These are phyloP conservation scores for Zalaria obscura DNA, from an alignment of 2,329 filamentous ascomycete species.

Conservation along the genomic window DNA sequence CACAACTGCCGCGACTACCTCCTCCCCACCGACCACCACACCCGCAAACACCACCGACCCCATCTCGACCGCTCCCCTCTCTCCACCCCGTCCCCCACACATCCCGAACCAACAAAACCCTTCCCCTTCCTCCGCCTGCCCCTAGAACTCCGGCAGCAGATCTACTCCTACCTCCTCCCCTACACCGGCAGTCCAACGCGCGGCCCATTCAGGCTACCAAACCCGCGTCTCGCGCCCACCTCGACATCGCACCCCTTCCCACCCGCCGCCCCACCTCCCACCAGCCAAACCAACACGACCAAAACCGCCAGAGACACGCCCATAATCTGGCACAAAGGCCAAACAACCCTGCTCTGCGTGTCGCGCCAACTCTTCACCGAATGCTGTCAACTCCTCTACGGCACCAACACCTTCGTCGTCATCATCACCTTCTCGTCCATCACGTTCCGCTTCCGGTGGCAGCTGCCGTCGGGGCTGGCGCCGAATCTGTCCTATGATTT, in stretches of 20 bases:
- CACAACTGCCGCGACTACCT: conserved; percentile 23
- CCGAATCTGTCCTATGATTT: conserved; percentile 26
- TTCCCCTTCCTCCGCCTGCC: conserved; percentile 24
- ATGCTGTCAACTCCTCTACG: conserved; percentile 30
- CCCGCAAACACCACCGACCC: not conserved
- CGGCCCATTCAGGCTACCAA: not conserved
- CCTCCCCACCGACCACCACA: conserved; percentile 5
- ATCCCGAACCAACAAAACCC: not conserved
- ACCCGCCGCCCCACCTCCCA: not conserved
- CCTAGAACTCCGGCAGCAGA: conserved; percentile 28
- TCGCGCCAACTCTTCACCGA: conserved; percentile 30
- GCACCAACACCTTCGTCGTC: conserved; percentile 30
- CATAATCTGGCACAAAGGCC: conserved; percentile 28
- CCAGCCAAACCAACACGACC: not conserved
- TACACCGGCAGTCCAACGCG: conserved; percentile 14
- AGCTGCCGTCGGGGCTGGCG: conserved; percentile 24
- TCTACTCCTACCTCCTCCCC: conserved; percentile 28
- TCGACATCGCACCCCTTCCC: not conserved
- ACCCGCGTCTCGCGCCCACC: not conserved
- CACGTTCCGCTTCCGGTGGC: conserved; percentile 29
- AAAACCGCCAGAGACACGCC: conserved; percentile 12
- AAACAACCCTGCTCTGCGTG: conserved; percentile 23
- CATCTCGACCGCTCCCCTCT: not conserved
- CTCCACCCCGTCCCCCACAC: conserved; percentile 3
- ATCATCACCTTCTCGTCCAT: conserved; percentile 30